phyloP scores from a whole-genome alignment of 768 basidiomycete species.

The Trichaptum fuscoviolaceum region DNA sequence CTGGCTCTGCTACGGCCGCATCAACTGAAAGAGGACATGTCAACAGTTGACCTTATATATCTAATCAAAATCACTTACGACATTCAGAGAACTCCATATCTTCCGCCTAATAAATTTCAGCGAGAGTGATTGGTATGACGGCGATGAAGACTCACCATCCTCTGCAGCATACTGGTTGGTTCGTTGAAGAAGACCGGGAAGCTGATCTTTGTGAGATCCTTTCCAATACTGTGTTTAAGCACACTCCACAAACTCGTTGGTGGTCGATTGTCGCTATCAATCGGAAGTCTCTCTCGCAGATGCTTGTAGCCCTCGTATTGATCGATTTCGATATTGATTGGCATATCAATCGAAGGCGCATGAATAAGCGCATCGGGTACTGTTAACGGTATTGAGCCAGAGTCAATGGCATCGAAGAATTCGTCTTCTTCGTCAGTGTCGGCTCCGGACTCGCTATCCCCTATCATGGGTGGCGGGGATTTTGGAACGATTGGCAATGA shows the following conservation, averaged over 20 bases:
- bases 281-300: constrained; percentile 54
- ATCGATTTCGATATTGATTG: constrained; percentile 29
- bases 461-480: constrained; percentile 20
- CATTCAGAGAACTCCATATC: constrained; percentile 98
- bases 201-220: constrained; percentile 92
- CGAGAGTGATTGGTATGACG: background rate
- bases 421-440: constrained; percentile 88
- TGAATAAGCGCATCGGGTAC: constrained; percentile 55
- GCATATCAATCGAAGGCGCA: constrained; percentile 26
- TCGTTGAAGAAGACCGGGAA: constrained; percentile 94
- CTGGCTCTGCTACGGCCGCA: constrained; percentile 68
- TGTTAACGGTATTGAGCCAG: constrained; percentile 67
- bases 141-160: constrained; percentile 56
- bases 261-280: constrained; percentile 74
- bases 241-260: constrained; percentile 92
- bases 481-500: constrained; percentile 9
- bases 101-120: constrained; percentile 50
- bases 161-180: constrained; percentile 93
- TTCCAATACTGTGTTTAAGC: constrained; percentile 91
- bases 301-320: constrained; percentile 66
- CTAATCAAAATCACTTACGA: constrained; percentile 41
- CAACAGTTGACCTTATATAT: constrained; percentile 7
- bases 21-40: constrained; percentile 51
- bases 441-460: constrained; percentile 26
- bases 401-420: constrained; percentile 95